Conservation (phyloP, 2,329 filamentous ascomycete genomes). For the Colletotrichum eleusines region DNA sequence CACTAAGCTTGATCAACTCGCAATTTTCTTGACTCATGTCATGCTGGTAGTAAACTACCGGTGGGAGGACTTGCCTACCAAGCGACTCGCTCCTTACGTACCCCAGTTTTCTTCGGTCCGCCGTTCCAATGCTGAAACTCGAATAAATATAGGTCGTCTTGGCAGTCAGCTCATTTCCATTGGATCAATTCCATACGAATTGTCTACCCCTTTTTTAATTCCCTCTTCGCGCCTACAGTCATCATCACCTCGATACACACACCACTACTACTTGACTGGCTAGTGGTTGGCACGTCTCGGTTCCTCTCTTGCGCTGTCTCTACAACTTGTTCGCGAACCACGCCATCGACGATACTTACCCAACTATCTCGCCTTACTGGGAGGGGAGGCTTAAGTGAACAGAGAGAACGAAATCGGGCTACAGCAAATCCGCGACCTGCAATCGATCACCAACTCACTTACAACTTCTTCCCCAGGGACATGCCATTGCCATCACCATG, state of each 20-base stretch:
- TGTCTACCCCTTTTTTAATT: background rate
- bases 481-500: slow-evolving; percentile 29
- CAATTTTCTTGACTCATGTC: background rate
- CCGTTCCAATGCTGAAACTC: background rate
- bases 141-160: background rate
- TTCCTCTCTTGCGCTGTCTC: background rate
- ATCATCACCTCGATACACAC: background rate
- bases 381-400: background rate
- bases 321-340: background rate
- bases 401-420: background rate
- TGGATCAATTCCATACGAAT: background rate
- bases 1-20: background rate
- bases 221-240: background rate
- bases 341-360: background rate
- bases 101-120: no score
- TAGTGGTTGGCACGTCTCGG: background rate
- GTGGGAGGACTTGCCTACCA: background rate
- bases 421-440: background rate
- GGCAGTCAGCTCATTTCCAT: background rate
- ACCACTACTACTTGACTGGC: background rate
- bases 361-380: background rate
- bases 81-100: background rate
- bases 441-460: background rate
- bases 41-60: background rate
- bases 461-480: background rate